Conservation (phyloP, 176 grass and related monocot species). For the Aegilops longissima region DNA sequence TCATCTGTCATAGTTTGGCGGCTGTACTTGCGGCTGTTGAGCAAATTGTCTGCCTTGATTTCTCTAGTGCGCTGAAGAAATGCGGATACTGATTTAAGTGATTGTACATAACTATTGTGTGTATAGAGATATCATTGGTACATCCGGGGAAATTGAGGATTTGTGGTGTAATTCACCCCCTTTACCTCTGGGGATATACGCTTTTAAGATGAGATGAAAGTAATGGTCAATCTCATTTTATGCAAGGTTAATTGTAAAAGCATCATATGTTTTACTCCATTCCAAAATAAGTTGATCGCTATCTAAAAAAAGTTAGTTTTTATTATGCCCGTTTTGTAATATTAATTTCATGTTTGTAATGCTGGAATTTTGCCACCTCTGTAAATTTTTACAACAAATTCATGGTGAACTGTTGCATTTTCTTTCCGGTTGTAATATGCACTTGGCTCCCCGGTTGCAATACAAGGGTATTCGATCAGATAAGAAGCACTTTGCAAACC, state of each 20-base stretch:
- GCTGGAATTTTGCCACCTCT: too few relatives aligned
- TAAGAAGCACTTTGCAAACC: too few relatives aligned
- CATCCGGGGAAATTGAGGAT: not conserved
- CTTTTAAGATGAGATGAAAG: not conserved
- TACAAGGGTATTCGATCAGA: too few relatives aligned
- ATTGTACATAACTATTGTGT: constrained; percentile 44
- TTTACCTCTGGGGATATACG: not conserved
- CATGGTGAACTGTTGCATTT: too few relatives aligned
- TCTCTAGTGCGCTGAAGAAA: constrained; percentile 23
- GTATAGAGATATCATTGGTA: constrained; percentile 27
- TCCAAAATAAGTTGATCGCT: not conserved
- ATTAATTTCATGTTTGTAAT: too few relatives aligned
- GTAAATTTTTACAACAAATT: too few relatives aligned
- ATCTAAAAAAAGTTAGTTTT: not conserved
- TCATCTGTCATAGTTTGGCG: constrained; percentile 6
- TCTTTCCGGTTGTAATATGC: too few relatives aligned
- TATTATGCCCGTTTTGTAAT: too few relatives aligned
- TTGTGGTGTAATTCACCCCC: constrained; percentile 8
- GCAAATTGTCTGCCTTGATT: constrained; percentile 23
- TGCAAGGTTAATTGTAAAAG: constrained; percentile 1
- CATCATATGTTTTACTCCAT: not conserved
- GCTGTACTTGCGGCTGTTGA: constrained; percentile 15
- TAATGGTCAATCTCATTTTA: constrained; percentile 4
- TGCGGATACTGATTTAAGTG: constrained; percentile 20
- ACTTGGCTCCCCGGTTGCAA: too few relatives aligned